Evolutionary conservation across 2,329 filamentous ascomycete genomes (phyloP).

Genomic region (Cordyceps javanica): DNA sequence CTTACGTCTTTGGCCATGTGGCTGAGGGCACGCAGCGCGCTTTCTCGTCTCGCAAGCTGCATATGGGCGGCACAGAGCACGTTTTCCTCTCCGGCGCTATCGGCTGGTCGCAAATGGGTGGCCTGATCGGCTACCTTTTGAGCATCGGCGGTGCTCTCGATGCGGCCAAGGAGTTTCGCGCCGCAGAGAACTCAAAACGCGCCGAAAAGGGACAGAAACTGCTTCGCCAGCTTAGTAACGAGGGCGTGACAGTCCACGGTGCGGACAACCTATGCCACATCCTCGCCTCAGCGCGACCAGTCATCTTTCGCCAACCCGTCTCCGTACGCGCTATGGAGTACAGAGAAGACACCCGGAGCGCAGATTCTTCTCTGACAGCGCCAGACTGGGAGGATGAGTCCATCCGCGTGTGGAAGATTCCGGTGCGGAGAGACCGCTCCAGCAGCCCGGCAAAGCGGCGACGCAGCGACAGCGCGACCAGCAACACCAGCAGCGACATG

Average conservation of each 20-base stretch:
- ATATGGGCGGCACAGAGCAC: constrained; percentile 61
- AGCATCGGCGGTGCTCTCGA: constrained; percentile 67
- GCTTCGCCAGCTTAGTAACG: constrained; percentile 19
- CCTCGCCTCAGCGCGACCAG: constrained; percentile 74
- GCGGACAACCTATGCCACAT: constrained; percentile 73
- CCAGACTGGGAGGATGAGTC: constrained; percentile 72
- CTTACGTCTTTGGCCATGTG: constrained; percentile 80
- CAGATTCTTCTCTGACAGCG: constrained; percentile 19
- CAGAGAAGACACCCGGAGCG: constrained; percentile 34
- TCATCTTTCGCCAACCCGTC: constrained; percentile 80
- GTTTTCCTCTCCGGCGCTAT: constrained; percentile 77
- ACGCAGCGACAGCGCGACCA: constrained; percentile 18
- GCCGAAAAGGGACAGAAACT: constrained; percentile 31
- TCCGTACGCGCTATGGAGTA: constrained; percentile 68
- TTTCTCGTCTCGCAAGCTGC: constrained; percentile 60
- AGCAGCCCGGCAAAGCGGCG: constrained; percentile 31
- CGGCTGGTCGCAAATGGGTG: constrained; percentile 71
- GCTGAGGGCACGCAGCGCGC: constrained; percentile 81
- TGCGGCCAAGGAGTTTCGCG: constrained; percentile 35
- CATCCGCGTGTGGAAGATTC: constrained; percentile 80
- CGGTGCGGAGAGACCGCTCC: constrained; percentile 31
- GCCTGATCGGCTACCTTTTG: constrained; percentile 77
- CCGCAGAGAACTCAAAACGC: constrained; percentile 34
- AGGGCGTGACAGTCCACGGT: constrained; percentile 63
- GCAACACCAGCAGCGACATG: constrained; percentile 14